Evolutionary conservation across 148 eudicot genomes (phyloP), one percentile per base, ranked within the genome.

Genomic region (Selenicereus undatus): DNA sequence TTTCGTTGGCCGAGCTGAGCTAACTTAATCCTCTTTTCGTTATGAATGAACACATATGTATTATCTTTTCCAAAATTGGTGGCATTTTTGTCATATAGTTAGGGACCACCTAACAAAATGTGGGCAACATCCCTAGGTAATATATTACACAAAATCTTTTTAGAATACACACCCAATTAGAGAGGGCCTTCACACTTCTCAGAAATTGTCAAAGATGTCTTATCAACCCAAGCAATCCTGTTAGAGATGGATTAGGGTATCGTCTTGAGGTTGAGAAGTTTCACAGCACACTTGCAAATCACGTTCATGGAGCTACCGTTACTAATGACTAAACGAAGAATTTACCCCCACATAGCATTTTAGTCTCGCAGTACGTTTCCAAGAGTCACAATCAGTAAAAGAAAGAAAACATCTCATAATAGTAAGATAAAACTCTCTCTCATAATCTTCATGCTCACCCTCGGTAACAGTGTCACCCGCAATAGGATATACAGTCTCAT

Each of bases 291-390:
- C 32, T 52, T 54, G 13, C 21, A 54, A 13, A 13, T 54, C 56
- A 73, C 76, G 21, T 73, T 73, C 76, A 73, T n/a, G 12, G 56
- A 43, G 11, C 76, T 73, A 73, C 76, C 18, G 43, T 73, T 73
- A 43, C n/a, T 29, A 43, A 73, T 73, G 56, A 73, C 56, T 2
- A 73, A 48, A 42, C 56, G 6, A 24, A 73, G 56, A 20, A 72
- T 32, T 39, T 20, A 72, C 39, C 75, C 39, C 51, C 22, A 32
- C 75, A 72, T 5, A 22, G 22, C 29, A 73, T 51, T 26, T 73
- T 73, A 73, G 56, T 43, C 76, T 73, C 56, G 5, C 11, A 45
- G 5, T 45, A 45, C 8, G 5, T 45, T 45, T 45, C 50, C 45
- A 71, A 71, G 74, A 71, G 36, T 71, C 50, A 8, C 56, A 74